Base-by-base conservation (phyloP, 768 basidiomycete species). In the Austroboletus eburneus region DNA sequence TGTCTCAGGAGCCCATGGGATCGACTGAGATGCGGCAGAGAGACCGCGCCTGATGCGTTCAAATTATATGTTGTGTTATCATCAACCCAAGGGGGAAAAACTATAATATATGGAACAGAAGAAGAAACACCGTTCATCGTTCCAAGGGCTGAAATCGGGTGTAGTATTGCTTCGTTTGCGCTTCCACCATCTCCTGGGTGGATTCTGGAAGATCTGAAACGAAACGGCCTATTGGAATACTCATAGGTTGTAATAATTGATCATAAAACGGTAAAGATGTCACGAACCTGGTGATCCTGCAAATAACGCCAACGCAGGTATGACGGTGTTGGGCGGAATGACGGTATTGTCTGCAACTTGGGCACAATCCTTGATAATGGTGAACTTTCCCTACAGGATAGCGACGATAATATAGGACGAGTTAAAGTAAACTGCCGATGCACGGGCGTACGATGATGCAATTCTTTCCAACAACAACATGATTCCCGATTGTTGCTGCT, bases 311-410 rank as follows among this genome's bases (percentile, higher is more conserved):
- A 97, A 68, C 3, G 91, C 89, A 2, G 95, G 93, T 9, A 98
- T 81, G 39, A 97, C 91, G 1, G 92, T 93, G 46, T 91, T 93
- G 3, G 92, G 86, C 2, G 94, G 90, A 13, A 98, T 70, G 30
- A 98, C 80, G 0, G 91, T 88, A 54, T 87, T 86, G 63, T 97
- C 94, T 23, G 85, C 85, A 20, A 99, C 83, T 50, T 80, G 83
- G 3, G 87, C 90, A 55, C 93, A 94, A 60, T 98, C 95, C 63
- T 97, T 96, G 65, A 97, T 93, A 48, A 95, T 93, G 0, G 87
- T 85, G 58, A 98, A 96, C 65, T 96, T 93, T 20, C 96, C 94
- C 94, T 97, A 38, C 5, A 21, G 23, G 24, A 18, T 42, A 9
- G 10, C 14, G 13, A 27, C 51, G 43, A 27, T 27, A 10, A 27